Percentiles rank a stretch among this genome's conserved stretches.
Conservation (phyloP, 148 eudicot species). For the Nepenthes gracilis region DNA sequence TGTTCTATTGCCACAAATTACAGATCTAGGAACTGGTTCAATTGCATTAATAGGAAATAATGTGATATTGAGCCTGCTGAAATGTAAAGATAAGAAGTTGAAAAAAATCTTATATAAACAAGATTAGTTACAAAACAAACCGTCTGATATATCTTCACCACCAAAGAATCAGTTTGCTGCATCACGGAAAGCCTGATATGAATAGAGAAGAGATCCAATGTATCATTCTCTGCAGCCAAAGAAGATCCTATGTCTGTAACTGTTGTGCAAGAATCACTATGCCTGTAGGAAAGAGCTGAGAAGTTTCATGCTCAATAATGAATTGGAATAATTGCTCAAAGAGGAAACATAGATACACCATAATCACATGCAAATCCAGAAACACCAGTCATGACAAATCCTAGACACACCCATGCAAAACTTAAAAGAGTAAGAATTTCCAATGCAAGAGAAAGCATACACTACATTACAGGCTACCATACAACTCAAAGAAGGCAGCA, state of each 20-base stretch:
- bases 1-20: no score
- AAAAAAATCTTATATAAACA: not conserved
- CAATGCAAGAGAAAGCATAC: no score
- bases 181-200: conserved; percentile 40
- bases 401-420: no score
- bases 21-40: no score
- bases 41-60: no score
- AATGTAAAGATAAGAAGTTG: not conserved
- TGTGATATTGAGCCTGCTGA: no score
- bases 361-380: no score
- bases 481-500: no score
- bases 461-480: no score
- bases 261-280: conserved; percentile 36
- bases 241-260: conserved; percentile 27
- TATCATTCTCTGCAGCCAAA: conserved; percentile 29
- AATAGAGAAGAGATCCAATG: conserved; percentile 41
- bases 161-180: conserved; percentile 27
- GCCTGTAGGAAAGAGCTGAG: conserved; percentile 42
- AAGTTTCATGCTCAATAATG: conserved; percentile 15
- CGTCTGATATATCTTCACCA: conserved; percentile 46
- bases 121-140: conserved; percentile 14
- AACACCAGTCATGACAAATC: no score
- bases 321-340: not conserved
- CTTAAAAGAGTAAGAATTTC: no score
- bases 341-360: not conserved